These are phyloP conservation scores for Geosmithia putterillii DNA, from an alignment of 2,329 filamentous ascomycete genomes.

Conservation along the genomic window DNA sequence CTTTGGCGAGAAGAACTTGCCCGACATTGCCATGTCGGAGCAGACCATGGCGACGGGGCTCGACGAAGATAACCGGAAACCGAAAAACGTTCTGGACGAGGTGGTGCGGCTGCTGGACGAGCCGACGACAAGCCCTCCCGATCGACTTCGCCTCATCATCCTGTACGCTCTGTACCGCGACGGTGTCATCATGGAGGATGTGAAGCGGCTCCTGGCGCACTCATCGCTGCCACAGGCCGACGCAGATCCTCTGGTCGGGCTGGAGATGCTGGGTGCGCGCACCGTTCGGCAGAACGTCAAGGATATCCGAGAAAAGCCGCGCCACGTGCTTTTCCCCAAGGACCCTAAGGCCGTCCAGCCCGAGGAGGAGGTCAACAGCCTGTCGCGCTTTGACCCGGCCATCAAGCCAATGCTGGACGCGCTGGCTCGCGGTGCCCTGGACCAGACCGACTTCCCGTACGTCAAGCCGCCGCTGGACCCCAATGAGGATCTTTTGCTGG, in stretches of 20 bases:
- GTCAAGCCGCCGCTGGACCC: slow-evolving; percentile 57
- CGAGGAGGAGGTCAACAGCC: slow-evolving; percentile 59
- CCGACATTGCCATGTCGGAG: slow-evolving; percentile 78
- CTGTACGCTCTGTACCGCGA: slow-evolving; percentile 80
- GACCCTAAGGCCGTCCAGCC: slow-evolving; percentile 43
- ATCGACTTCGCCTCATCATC: slow-evolving; percentile 74
- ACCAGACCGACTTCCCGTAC: slow-evolving; percentile 57
- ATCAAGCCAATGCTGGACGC: slow-evolving; percentile 77
- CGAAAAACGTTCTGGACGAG: slow-evolving; percentile 78
- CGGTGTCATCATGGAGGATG: slow-evolving; percentile 72
- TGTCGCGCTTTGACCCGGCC: slow-evolving; percentile 78
- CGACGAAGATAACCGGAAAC: slow-evolving; percentile 84
- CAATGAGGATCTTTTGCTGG: slow-evolving; percentile 43
- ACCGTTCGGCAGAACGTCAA: slow-evolving; percentile 54
- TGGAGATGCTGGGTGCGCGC: slow-evolving; percentile 71
- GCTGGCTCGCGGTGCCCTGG: slow-evolving; percentile 53
- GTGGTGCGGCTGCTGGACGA: slow-evolving; percentile 84
- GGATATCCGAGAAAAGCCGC: slow-evolving; percentile 56
- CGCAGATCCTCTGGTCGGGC: slow-evolving; percentile 59
- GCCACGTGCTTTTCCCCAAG: slow-evolving; percentile 57
- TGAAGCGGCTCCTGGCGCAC: slow-evolving; percentile 74
- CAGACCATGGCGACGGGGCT: slow-evolving; percentile 85
- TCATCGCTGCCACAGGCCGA: slow-evolving; percentile 66
- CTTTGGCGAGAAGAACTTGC: slow-evolving; percentile 74
- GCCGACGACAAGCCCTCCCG: slow-evolving; percentile 54